Percentiles rank a stretch among this genome's conserved stretches.
Evolutionary conservation across 2,329 filamentous ascomycete species (phyloP).

Genomic region (Colletotrichum lupini): DNA sequence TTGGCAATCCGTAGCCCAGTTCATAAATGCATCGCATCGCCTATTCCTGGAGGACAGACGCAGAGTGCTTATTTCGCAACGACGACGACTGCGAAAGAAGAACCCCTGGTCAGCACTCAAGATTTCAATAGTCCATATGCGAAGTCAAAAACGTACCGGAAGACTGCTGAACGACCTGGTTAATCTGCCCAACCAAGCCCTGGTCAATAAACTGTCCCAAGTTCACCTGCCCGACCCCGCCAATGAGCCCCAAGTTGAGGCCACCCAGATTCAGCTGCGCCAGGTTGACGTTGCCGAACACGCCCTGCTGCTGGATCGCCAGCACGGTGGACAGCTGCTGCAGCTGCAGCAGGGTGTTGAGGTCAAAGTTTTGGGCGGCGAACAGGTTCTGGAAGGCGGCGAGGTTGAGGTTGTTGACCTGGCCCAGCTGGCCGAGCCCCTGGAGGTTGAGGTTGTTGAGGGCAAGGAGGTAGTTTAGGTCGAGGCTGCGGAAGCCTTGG

Average conservation of each 20-base stretch:
- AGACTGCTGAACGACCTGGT: slow-evolving; percentile 40
- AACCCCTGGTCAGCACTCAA: not conserved
- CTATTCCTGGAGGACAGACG: not conserved
- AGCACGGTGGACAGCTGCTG: slow-evolving; percentile 54
- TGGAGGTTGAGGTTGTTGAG: slow-evolving; percentile 58
- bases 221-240: slow-evolving; percentile 41
- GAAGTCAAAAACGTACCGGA: not conserved
- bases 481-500: slow-evolving; percentile 51
- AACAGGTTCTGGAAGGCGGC: slow-evolving; percentile 55
- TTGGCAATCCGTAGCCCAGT: not conserved
- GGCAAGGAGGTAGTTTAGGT: slow-evolving; percentile 58
- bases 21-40: not conserved
- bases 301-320: slow-evolving; percentile 44
- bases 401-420: slow-evolving; percentile 52
- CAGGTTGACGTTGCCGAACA: slow-evolving; percentile 45
- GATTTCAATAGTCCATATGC: not conserved
- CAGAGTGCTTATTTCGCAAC: slow-evolving; percentile 6
- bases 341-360: slow-evolving; percentile 52
- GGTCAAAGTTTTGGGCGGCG: slow-evolving; percentile 51
- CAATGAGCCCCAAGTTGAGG: slow-evolving; percentile 45
- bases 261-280: slow-evolving; percentile 40
- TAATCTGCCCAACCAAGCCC: slow-evolving; percentile 42
- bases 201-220: slow-evolving; percentile 44
- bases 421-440: slow-evolving; percentile 51
- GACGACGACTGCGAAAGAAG: not conserved